Evolutionary conservation across 1,284 basidiomycete genomes (phyloP).

Genomic region (Rhodotorula sp.): DNA sequence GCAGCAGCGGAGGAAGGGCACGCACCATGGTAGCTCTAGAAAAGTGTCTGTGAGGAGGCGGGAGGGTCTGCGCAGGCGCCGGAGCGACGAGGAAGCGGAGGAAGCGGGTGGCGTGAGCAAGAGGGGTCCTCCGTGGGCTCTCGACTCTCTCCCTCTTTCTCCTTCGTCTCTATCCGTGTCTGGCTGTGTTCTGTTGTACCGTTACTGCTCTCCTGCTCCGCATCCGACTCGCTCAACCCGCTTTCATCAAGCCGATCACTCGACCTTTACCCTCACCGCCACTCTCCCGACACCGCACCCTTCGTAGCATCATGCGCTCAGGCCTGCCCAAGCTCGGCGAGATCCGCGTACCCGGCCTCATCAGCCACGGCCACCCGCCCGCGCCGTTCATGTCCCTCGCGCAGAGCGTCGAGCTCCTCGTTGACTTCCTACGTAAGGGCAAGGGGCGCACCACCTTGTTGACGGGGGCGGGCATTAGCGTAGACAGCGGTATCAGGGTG

Average conservation of each 20-base stretch:
- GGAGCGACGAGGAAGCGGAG: neutral
- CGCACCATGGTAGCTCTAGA: conserved; percentile 6
- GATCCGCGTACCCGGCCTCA: conserved; percentile 54
- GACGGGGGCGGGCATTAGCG: conserved; percentile 88
- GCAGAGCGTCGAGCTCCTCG: conserved; percentile 66
- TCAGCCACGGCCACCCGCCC: conserved; percentile 52
- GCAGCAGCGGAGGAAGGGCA: neutral
- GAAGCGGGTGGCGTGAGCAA: neutral
- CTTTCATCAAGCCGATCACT: neutral
- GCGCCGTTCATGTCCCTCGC: conserved; percentile 56
- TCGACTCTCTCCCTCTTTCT: neutral
- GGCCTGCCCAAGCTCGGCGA: conserved; percentile 11
- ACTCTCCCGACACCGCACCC: neutral
- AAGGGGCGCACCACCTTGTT: conserved; percentile 62
- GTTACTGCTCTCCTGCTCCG: too few relatives aligned
- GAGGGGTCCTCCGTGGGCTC: neutral
- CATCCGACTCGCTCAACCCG: too few relatives aligned
- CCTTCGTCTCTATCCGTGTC: neutral
- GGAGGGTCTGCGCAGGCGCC: neutral
- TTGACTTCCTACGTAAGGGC: conserved; percentile 62
- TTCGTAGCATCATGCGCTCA: neutral
- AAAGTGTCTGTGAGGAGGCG: neutral
- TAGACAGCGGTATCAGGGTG: conserved; percentile 83
- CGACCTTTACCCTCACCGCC: neutral
- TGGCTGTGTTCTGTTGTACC: neutral